A percentile compares a stretch with the other conserved stretches of the same genome.
phyloP scores from a whole-genome alignment of 2,329 filamentous ascomycete species.

The Beauveria rudraprayagi region DNA sequence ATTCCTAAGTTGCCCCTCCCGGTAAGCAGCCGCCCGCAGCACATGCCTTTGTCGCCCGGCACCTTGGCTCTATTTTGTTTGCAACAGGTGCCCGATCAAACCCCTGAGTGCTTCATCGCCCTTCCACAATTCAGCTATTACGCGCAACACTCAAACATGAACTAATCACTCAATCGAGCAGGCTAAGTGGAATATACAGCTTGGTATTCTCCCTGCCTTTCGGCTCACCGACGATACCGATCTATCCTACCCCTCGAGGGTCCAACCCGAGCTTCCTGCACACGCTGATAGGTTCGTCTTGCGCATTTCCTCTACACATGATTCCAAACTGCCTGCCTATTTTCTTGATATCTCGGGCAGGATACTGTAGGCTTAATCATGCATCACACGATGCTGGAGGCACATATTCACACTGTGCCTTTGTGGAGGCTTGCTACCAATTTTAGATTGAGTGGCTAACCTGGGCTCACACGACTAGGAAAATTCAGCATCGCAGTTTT shows the following conservation, averaged over 20 bases:
- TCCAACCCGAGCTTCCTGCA: not conserved
- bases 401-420: not conserved
- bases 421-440: not conserved
- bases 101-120: slow-evolving; percentile 7
- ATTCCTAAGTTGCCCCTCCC: slow-evolving; percentile 9
- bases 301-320: not conserved
- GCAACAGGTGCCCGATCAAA: slow-evolving; percentile 6
- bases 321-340: not conserved
- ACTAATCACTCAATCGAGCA: slow-evolving; percentile 6
- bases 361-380: not conserved
- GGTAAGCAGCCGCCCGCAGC: slow-evolving; percentile 2
- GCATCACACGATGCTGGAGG: not conserved
- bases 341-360: not conserved
- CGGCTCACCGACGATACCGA: not conserved
- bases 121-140: not conserved
- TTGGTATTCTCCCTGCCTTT: not conserved
- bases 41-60: slow-evolving; percentile 1
- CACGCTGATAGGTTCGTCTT: slow-evolving; percentile 3
- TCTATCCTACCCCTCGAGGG: not conserved
- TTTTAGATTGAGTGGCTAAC: not conserved
- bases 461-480: not conserved
- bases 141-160: not conserved
- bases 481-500: slow-evolving; percentile 13
- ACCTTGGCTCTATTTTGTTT: slow-evolving; percentile 10
- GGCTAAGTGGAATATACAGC: not conserved